phyloP scores from a whole-genome alignment of 441 rosid genomes.

The Bocquillonia castaneifolia region DNA sequence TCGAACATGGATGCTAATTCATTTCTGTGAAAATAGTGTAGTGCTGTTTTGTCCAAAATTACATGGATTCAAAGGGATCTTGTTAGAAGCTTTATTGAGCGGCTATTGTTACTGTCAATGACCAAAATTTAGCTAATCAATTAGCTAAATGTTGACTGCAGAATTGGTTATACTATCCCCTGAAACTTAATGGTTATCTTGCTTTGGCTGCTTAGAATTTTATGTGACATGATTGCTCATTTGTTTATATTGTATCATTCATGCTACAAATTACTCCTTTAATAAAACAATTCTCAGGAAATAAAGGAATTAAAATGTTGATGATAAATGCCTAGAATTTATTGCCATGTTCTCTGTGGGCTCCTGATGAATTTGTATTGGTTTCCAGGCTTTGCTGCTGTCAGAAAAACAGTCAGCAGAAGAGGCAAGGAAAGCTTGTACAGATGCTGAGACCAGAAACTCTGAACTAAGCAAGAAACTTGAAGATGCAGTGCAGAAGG shows the following conservation, averaged over 20 bases:
- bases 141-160: background rate
- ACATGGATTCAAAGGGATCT: background rate
- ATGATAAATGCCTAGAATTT: slow-evolving; percentile 1
- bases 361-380: slow-evolving; percentile 24
- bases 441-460: slow-evolving; percentile 63
- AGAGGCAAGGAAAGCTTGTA: slow-evolving; percentile 54
- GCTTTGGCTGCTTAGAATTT: background rate
- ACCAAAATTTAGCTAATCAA: background rate
- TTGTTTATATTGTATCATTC: background rate
- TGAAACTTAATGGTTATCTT: background rate
- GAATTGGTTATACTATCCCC: background rate
- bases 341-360: slow-evolving; percentile 5
- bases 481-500: slow-evolving; percentile 65
- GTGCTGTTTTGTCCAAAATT: background rate
- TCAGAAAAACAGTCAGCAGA: slow-evolving; percentile 69
- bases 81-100: background rate
- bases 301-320: background rate
- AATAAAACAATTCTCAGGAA: background rate
- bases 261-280: background rate
- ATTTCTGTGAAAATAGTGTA: background rate
- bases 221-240: background rate
- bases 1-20: slow-evolving; percentile 11
- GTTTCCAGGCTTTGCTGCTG: slow-evolving; percentile 56
- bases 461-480: slow-evolving; percentile 71
- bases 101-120: background rate